Conservation (phyloP, 345 rosid species). For the rapeseed (Brassica napus) region DNA sequence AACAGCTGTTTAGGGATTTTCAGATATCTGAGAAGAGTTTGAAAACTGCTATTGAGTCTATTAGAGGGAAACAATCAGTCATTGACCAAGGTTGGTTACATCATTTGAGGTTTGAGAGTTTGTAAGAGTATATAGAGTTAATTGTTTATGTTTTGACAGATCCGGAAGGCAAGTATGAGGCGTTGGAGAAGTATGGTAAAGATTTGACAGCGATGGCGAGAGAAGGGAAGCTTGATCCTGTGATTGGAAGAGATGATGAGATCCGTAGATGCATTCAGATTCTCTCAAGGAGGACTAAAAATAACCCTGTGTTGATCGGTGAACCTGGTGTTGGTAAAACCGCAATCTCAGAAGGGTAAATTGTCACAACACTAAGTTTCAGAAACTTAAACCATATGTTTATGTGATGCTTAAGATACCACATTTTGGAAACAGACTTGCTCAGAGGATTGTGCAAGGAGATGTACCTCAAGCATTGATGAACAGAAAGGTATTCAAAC, state of each 20-base stretch:
- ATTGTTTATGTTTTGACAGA: slow-evolving; percentile 57
- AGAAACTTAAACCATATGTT: background rate
- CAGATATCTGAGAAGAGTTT: slow-evolving; percentile 61
- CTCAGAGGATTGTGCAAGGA: slow-evolving; percentile 97
- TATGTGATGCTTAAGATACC: slow-evolving; percentile 6
- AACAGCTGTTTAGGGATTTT: slow-evolving; percentile 82
- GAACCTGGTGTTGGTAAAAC: slow-evolving; percentile 99
- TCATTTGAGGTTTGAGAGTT: background rate
- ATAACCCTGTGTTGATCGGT: slow-evolving; percentile 97
- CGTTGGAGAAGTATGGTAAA: slow-evolving; percentile 92
- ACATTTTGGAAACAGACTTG: slow-evolving; percentile 64
- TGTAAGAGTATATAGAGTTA: background rate
- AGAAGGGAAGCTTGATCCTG: slow-evolving; percentile 97
- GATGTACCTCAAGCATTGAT: slow-evolving; percentile 99
- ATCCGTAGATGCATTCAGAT: slow-evolving; percentile 98
- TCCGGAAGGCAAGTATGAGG: slow-evolving; percentile 98
- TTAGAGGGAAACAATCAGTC: slow-evolving; percentile 96
- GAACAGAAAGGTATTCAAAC: slow-evolving; percentile 74
- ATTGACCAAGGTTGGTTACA: slow-evolving; percentile 76
- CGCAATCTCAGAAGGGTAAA: slow-evolving; percentile 94
- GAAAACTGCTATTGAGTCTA: slow-evolving; percentile 83
- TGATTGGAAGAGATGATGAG: slow-evolving; percentile 98
- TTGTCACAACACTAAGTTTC: background rate
- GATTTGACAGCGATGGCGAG: slow-evolving; percentile 97
- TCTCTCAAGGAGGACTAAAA: slow-evolving; percentile 97